These are phyloP conservation scores for Euphrasia confusa DNA, from an alignment of 257 asterid genomes.

Conservation along the genomic window DNA sequence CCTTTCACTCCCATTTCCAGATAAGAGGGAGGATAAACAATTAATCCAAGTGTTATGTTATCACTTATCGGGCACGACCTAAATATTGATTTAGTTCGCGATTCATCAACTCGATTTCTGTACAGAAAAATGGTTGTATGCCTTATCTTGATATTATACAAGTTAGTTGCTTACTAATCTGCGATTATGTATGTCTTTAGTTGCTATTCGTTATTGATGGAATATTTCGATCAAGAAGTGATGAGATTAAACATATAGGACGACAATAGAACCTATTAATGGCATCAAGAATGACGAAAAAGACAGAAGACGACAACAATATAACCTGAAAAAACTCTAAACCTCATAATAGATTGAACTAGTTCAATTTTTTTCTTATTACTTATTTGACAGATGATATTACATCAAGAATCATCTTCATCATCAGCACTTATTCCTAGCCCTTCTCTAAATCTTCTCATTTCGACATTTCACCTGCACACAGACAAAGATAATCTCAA, in stretches of 20 bases:
- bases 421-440: slow-evolving; percentile 23
- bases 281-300: slow-evolving; percentile 24
- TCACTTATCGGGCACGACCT: background rate
- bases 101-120: slow-evolving; percentile 23
- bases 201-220: too few relatives aligned
- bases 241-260: background rate
- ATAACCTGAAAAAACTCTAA: slow-evolving; percentile 16
- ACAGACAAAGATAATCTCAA: background rate
- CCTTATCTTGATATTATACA: background rate
- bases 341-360: slow-evolving; percentile 13
- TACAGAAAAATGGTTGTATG: slow-evolving; percentile 12
- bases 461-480: slow-evolving; percentile 51
- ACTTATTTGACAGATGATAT: slow-evolving; percentile 7
- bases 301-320: background rate
- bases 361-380: slow-evolving; percentile 21
- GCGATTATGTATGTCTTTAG: too few relatives aligned
- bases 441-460: slow-evolving; percentile 25
- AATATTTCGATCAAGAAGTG: too few relatives aligned
- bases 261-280: background rate
- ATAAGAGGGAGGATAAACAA: too few relatives aligned
- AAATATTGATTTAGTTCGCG: slow-evolving; percentile 18
- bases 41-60: background rate
- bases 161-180: background rate
- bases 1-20: too few relatives aligned
- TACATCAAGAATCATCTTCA: background rate